phyloP scores from a whole-genome alignment of 116 monocot species.

The Zostera marina region DNA sequence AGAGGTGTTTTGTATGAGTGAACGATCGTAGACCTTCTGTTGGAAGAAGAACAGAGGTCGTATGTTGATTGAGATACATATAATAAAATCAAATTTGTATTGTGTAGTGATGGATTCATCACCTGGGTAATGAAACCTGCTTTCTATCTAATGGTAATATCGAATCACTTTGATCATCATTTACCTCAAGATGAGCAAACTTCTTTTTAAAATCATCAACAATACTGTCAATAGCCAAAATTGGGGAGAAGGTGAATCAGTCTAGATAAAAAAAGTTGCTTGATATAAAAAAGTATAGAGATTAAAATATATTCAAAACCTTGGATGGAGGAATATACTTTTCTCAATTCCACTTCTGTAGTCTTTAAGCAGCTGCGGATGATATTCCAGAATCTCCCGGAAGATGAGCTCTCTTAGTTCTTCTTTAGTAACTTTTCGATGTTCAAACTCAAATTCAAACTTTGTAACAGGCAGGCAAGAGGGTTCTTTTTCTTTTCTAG shows the following conservation, averaged over 20 bases:
- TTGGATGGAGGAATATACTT: conserved; percentile 59
- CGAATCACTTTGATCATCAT: conserved; percentile 44
- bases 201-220: conserved; percentile 83
- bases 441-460: conserved; percentile 92
- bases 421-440: conserved; percentile 65
- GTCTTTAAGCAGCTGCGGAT: conserved; percentile 69
- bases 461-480: conserved; percentile 71
- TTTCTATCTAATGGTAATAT: conserved; percentile 59
- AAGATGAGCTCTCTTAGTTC: conserved; percentile 80
- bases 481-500: conserved; percentile 80
- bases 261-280: not conserved
- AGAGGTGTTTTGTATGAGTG: conserved; percentile 49
- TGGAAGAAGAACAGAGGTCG: not conserved
- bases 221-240: conserved; percentile 27
- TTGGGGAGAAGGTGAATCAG: not conserved
- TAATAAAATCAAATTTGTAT: not conserved
- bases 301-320: conserved; percentile 24
- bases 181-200: conserved; percentile 81
- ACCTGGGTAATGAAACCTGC: conserved; percentile 88
- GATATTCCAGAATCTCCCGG: conserved; percentile 72
- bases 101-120: not conserved
- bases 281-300: not conserved
- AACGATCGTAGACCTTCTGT: conserved; percentile 56
- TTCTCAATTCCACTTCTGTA: conserved; percentile 54
- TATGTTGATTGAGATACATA: not conserved